phyloP scores from a whole-genome alignment of 768 basidiomycete species.

The Pleurotus citrinopileatus region DNA sequence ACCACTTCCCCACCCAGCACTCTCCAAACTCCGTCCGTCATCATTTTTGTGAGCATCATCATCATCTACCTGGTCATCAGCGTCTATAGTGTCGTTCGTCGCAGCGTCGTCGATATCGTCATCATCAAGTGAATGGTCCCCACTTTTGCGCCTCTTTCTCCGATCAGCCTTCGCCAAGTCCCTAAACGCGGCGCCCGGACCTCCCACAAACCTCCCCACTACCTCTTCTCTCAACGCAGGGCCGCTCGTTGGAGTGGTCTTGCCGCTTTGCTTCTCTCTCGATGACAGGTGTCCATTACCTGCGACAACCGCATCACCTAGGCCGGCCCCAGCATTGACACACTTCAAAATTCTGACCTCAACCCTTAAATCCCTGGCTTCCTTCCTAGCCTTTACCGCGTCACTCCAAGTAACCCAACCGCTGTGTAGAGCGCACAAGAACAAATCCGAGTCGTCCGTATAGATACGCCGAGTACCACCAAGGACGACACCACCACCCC shows the following conservation, averaged over 20 bases:
- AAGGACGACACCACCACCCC: constrained; percentile 61
- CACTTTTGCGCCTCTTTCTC: constrained; percentile 21
- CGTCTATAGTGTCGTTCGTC: constrained; percentile 25
- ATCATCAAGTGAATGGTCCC: constrained; percentile 18
- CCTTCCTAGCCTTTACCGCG: constrained; percentile 31
- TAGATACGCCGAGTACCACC: constrained; percentile 55
- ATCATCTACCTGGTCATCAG: constrained; percentile 17
- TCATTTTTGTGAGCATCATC: constrained; percentile 38
- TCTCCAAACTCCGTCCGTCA: constrained; percentile 60
- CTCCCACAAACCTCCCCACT: constrained; percentile 44
- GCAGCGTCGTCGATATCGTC: constrained; percentile 23
- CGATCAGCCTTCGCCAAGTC: constrained; percentile 8
- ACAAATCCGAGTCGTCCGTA: constrained; percentile 76
- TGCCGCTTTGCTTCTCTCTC: constrained; percentile 15
- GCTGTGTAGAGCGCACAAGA: constrained; percentile 66
- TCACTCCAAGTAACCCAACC: constrained; percentile 54
- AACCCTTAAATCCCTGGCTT: constrained; percentile 37
- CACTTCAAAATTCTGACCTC: constrained; percentile 39
- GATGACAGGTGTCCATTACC: constrained; percentile 18
- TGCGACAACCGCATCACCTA: constrained; percentile 4
- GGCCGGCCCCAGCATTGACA: constrained; percentile 19
- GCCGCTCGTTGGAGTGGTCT: constrained; percentile 4
- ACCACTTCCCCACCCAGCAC: constrained; percentile 74
- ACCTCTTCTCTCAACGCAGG: constrained; percentile 36
- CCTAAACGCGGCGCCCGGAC: constrained; percentile 35